Evolutionary conservation across 2,329 filamentous ascomycete species (phyloP), one percentile per base, ranked within the genome.

Genomic region (Arthroderma sp.): DNA sequence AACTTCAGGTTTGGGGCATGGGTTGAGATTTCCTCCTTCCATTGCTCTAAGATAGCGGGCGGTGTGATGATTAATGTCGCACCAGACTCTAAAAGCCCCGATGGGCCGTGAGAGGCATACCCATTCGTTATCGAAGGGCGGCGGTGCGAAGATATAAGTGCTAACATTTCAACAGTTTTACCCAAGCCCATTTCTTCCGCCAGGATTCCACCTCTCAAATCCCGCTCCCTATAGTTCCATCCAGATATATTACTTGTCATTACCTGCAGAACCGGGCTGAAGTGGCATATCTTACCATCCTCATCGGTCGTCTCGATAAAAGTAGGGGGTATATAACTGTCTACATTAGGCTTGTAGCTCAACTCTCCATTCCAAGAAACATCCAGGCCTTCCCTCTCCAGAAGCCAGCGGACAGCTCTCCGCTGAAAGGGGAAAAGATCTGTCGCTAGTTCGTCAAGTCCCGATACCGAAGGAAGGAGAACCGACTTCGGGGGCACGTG

Each of bases 21-120:
- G 2, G 60, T 62, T 28, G 63, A 56, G n/a, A 82, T 60, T 55
- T 82, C 78, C 43, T 71, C 69, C 50, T 70, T 71, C 78, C 78
- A 82, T 54, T 82, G 78, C 43, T 77, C 68, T 4, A 80, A 61
- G 37, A 82, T 78, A 1, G 75, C 71, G 5, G 68, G 65, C 4
- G 78, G 78, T 1, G 75, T 78, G 47, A 81, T 77, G 44, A 82
- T 80, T 37, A 82, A 63, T 2, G 77, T 81, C 1, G 75, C 73
- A 11, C 66, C 62, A 31, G 75, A 77, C 37, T 53, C 52, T 40
- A 51, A 57, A 36, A 68, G 48, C 4, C 53, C 53, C 28, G 54
- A 52, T 22, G 48, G 50, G 37, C 54, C 47, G 4, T 45, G 33
- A 33, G 54, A 52, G 2, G 53, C 15, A n/a, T 48, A 41, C 8